These are phyloP conservation scores for Colletotrichum sp. DNA, from an alignment of 2,329 filamentous ascomycete genomes.

Conservation along the genomic window DNA sequence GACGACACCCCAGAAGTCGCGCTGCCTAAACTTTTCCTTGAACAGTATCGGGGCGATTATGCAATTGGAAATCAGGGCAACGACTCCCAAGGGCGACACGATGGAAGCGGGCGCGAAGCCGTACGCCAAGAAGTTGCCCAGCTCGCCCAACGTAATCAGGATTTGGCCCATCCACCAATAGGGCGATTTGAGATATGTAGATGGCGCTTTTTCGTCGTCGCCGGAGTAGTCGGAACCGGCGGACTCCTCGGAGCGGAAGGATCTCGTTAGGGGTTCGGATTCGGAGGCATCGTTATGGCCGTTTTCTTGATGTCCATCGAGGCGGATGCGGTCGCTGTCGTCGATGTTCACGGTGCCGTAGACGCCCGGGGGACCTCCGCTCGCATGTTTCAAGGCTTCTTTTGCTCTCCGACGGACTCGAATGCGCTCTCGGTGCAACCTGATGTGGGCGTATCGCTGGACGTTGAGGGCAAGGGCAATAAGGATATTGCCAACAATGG, in stretches of 20 bases:
- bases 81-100: constrained; percentile 95
- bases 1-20: constrained; percentile 87
- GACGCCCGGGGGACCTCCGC: constrained; percentile 29
- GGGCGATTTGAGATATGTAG: constrained; percentile 84
- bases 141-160: constrained; percentile 90
- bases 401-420: constrained; percentile 61
- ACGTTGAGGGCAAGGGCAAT: constrained; percentile 97
- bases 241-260: constrained; percentile 51
- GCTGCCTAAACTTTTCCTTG: constrained; percentile 83
- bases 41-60: constrained; percentile 94
- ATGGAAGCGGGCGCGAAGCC: constrained; percentile 98
- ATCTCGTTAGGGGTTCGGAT: constrained; percentile 57
- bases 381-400: constrained; percentile 54
- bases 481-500: constrained; percentile 89
- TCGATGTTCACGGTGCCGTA: constrained; percentile 38
- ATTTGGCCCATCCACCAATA: constrained; percentile 98
- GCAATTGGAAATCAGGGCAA: constrained; percentile 95
- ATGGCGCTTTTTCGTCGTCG: constrained; percentile 46
- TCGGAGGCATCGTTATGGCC: constrained; percentile 41
- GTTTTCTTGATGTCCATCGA: constrained; percentile 14
- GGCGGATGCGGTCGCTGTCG: neutral
- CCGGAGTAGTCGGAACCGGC: constrained; percentile 40
- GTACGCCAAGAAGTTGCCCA: constrained; percentile 96
- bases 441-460: constrained; percentile 92
- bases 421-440: constrained; percentile 74